Evolutionary conservation across 257 asterid genomes (phyloP).

Genomic region (Vinca minor): DNA sequence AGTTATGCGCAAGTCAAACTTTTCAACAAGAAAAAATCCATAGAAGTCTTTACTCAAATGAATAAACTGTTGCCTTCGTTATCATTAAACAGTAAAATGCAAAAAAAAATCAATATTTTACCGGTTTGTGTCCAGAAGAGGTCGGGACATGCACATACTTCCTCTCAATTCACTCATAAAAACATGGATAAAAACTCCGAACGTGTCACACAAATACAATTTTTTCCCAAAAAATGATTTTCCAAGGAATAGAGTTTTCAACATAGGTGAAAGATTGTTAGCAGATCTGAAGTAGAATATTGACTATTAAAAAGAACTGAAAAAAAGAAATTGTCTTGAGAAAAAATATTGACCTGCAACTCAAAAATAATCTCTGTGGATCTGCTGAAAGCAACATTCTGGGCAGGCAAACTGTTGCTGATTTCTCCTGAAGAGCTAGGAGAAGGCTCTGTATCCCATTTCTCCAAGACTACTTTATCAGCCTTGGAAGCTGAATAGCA

Average conservation of each 20-base stretch:
- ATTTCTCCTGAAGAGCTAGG: conserved; percentile 33
- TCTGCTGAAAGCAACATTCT: conserved; percentile 37
- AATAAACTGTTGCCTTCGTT: too few relatives aligned
- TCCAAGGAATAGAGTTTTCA: not conserved
- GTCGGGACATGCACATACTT: not conserved
- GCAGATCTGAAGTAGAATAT: conserved; percentile 4
- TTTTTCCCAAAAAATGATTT: too few relatives aligned
- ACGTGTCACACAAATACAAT: not conserved
- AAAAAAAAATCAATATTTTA: not conserved
- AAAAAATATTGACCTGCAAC: conserved; percentile 49
- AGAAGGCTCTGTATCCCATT: conserved; percentile 37
- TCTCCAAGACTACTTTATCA: conserved; percentile 63
- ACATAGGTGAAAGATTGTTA: not conserved
- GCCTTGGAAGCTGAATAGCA: conserved; percentile 71
- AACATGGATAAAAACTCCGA: not conserved
- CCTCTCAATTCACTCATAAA: not conserved
- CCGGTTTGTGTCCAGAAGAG: not conserved
- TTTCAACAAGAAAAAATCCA: too few relatives aligned
- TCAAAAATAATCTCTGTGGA: conserved; percentile 62
- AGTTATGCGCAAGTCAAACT: too few relatives aligned
- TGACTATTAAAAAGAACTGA: not conserved
- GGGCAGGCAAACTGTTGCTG: conserved; percentile 24
- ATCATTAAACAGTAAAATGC: too few relatives aligned
- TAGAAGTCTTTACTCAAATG: too few relatives aligned
- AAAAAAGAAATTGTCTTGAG: not conserved